Evolutionary conservation across 2,329 filamentous ascomycete genomes (phyloP), one percentile per base, ranked within the genome.

Genomic region (Cryphonectria nitschkei): DNA sequence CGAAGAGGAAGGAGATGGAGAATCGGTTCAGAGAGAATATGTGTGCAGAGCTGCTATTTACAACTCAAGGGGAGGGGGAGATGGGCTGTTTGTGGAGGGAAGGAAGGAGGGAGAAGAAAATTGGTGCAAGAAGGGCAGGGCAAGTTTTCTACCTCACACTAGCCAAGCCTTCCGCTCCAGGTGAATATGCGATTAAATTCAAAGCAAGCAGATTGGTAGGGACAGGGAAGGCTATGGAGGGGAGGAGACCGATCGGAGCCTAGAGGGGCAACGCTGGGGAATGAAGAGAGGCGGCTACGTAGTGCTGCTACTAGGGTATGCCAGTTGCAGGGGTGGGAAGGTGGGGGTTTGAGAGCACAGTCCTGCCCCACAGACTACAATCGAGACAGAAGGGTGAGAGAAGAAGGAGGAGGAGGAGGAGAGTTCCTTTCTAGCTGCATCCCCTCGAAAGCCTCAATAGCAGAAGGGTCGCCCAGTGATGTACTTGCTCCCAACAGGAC

Each of bases 151-250:
- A 50, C 43, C 29, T 50, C 61, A 64, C 37, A 50, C 66, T 61
- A 46, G 68, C 71, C 68, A 68, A 65, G 71, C 39, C 52, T 69
- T 72, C 66, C 54, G 68, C 60, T 70, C 68, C 68, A 64, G 66
- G 62, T 58, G 58, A 37, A 61, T 60, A 60, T 71, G 62, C 52
- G 68, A 64, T 68, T 67, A 68, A 46, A 50, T 60, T 66, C 13
- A 32, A 50, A 52, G 41, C 67, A 62, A 68, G 58, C 58, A 68
- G 43, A 34, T 37, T 66, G 64, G 46, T 39, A 66, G 64, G 50
- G 64, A 56, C 32, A 37, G 50, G 46, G 46, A 39, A 64, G 46
- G 39, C 43, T 37, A 66, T 54, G 32, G 50, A 39, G 64, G 32
- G 50, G 50, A 67, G 37, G 26, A 32, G 65, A 63, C 66, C 66